Evolutionary conservation across 1,284 basidiomycete species (phyloP).

Genomic region (Inonotus hispidus): DNA sequence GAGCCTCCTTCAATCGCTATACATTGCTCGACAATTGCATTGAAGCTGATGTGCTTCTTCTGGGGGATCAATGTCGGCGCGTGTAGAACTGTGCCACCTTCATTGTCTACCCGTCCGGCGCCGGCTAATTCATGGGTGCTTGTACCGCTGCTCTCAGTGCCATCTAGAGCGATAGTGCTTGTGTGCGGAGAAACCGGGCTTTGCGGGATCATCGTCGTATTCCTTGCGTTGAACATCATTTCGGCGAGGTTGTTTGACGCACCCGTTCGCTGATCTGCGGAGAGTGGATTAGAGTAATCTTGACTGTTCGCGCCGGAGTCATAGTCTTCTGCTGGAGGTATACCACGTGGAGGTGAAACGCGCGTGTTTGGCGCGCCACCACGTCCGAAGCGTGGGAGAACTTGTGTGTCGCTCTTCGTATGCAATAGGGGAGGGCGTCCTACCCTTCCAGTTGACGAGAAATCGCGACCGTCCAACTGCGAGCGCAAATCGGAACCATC

Average conservation of each 20-base stretch:
- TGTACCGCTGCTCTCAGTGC: conserved; percentile 4
- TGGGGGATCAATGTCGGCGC: conserved; percentile 27
- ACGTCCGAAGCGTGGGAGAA: conserved; percentile 30
- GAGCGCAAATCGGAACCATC: conserved; percentile 28
- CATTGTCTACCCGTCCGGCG: not conserved
- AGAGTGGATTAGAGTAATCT: not conserved
- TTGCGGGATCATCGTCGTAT: not conserved
- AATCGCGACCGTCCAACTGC: conserved; percentile 20
- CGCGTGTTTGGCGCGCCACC: not conserved
- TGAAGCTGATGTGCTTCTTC: conserved; percentile 92
- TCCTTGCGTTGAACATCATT: not conserved
- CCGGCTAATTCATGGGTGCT: conserved; percentile 2
- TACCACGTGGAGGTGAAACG: conserved; percentile 14
- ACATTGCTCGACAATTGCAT: conserved; percentile 96
- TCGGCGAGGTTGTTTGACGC: conserved; percentile 15
- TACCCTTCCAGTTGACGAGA: not conserved
- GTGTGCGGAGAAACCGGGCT: not conserved
- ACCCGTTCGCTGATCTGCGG: conserved; percentile 12
- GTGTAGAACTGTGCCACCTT: not conserved
- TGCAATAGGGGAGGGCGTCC: conserved; percentile 59
- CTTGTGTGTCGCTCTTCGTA: conserved; percentile 81
- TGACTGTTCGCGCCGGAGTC: not conserved
- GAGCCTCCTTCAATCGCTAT: conserved; percentile 81
- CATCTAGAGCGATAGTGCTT: not conserved
- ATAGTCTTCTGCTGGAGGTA: not conserved